Conservation (phyloP, 2,329 filamentous ascomycete genomes). For the Aspergillus clavatus region DNA sequence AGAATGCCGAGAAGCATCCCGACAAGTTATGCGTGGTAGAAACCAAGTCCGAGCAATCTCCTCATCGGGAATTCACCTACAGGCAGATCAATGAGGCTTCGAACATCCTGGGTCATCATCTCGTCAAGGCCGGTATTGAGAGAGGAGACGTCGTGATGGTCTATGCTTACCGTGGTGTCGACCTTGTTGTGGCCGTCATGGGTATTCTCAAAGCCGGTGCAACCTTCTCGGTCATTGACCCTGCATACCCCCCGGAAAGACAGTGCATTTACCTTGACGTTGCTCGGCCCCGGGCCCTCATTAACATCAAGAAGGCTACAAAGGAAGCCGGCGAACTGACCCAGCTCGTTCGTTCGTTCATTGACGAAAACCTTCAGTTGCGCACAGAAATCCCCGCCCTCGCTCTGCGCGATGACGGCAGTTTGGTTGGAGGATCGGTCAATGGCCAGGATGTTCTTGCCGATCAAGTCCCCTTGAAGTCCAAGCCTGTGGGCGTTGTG, state of each 20-base stretch:
- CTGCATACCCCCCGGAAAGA: conserved; percentile 72
- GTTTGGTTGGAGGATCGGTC: conserved; percentile 62
- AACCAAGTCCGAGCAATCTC: conserved; percentile 49
- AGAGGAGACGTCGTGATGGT: conserved; percentile 91
- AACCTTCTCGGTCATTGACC: conserved; percentile 64
- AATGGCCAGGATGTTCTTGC: conserved; percentile 65
- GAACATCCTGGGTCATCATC: conserved; percentile 73
- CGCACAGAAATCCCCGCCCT: conserved; percentile 71
- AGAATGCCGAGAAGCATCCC: conserved; percentile 60
- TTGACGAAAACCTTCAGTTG: conserved; percentile 66
- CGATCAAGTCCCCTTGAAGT: conserved; percentile 48
- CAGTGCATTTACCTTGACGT: conserved; percentile 82
- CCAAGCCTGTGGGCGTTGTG: conserved; percentile 61
- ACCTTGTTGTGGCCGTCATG: conserved; percentile 74
- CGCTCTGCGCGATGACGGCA: conserved; percentile 65
- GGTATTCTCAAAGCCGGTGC: conserved; percentile 61
- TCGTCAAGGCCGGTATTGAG: conserved; percentile 66
- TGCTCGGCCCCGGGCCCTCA: conserved; percentile 65
- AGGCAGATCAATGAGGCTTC: conserved; percentile 79
- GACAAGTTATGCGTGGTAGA: conserved; percentile 65
- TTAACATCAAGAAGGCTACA: conserved; percentile 68
- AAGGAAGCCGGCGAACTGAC: conserved; percentile 62
- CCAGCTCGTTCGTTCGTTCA: conserved; percentile 59
- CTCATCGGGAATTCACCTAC: conserved; percentile 71
- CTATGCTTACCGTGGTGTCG: conserved; percentile 77